phyloP scores from a whole-genome alignment of 768 basidiomycete genomes.

The Suillus decipiens region DNA sequence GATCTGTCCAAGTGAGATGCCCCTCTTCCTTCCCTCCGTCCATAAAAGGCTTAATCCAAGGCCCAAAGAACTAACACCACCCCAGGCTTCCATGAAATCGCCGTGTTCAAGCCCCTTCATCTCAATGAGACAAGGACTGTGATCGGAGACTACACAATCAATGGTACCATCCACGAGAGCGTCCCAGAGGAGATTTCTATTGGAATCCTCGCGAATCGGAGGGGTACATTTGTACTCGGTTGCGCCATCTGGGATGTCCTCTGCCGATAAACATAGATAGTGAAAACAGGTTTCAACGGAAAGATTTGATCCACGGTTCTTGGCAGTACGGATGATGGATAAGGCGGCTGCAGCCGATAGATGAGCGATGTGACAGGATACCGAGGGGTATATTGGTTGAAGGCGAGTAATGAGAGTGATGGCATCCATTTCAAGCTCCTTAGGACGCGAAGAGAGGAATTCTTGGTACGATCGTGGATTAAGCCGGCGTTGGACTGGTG shows the following conservation, averaged over 20 bases:
- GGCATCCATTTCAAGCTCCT: conserved; percentile 76
- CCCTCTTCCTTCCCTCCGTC: conserved; percentile 67
- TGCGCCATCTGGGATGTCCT: conserved; percentile 69
- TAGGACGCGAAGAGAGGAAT: conserved; percentile 87
- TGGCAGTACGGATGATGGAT: conserved; percentile 71
- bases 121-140: conserved; percentile 84
- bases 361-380: conserved; percentile 96
- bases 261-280: conserved; percentile 80
- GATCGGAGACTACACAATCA: conserved; percentile 94
- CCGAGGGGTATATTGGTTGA: conserved; percentile 58
- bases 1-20: conserved; percentile 59
- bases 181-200: conserved; percentile 78
- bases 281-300: conserved; percentile 98
- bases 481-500: conserved; percentile 20
- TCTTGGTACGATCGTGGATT: conserved; percentile 69
- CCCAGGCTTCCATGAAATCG: conserved; percentile 90
- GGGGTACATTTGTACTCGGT: conserved; percentile 97
- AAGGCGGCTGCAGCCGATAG: conserved; percentile 86
- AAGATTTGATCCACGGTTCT: conserved; percentile 60
- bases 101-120: conserved; percentile 80
- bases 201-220: conserved; percentile 76
- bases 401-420: conserved; percentile 74
- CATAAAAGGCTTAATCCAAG: conserved; percentile 86
- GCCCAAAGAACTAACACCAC: conserved; percentile 90
- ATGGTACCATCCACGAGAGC: conserved; percentile 82